A percentile compares a stretch with the other conserved stretches of the same genome.
Evolutionary conservation across 2,329 filamentous ascomycete genomes (phyloP).

Genomic region (Cercospora berteroae): DNA sequence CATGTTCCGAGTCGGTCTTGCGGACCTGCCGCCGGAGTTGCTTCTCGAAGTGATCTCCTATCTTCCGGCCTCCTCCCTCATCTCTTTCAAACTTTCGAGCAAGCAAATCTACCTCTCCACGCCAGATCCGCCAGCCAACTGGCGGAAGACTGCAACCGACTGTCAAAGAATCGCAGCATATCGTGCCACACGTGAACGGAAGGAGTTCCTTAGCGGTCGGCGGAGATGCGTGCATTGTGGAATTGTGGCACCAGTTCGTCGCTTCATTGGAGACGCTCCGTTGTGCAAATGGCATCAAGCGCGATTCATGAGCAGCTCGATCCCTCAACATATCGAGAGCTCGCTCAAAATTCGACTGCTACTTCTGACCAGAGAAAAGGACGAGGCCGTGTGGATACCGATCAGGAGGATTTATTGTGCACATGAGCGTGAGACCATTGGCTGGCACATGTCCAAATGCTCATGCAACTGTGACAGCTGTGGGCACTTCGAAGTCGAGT

Average conservation of each 20-base stretch:
- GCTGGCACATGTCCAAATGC: slow-evolving; percentile 22
- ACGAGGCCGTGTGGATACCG: slow-evolving; percentile 20
- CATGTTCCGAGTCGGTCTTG: slow-evolving; percentile 12
- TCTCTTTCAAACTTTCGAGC: slow-evolving; percentile 42
- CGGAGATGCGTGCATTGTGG: slow-evolving; percentile 31
- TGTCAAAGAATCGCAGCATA: slow-evolving; percentile 30
- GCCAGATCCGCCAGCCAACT: slow-evolving; percentile 19
- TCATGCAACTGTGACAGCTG: slow-evolving; percentile 26
- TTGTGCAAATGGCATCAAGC: slow-evolving; percentile 29
- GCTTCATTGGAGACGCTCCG: slow-evolving; percentile 22
- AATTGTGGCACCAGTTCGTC: slow-evolving; percentile 15
- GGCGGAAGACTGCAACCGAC: slow-evolving; percentile 22
- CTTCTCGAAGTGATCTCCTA: slow-evolving; percentile 36
- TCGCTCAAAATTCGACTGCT: slow-evolving; percentile 19
- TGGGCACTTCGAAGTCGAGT: slow-evolving; percentile 23
- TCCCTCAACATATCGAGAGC: slow-evolving; percentile 21
- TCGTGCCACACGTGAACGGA: slow-evolving; percentile 28
- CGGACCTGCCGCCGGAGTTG: slow-evolving; percentile 40
- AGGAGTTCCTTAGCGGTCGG: slow-evolving; percentile 22
- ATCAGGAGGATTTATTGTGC: slow-evolving; percentile 25
- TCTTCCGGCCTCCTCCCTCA: slow-evolving; percentile 39
- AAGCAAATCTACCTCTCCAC: slow-evolving; percentile 33
- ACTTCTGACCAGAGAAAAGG: slow-evolving; percentile 9
- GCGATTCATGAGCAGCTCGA: slow-evolving; percentile 25
- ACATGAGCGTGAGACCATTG: slow-evolving; percentile 22